Conservation (phyloP, 2,329 filamentous ascomycete genomes). For the Cladophialophora exuberans region DNA sequence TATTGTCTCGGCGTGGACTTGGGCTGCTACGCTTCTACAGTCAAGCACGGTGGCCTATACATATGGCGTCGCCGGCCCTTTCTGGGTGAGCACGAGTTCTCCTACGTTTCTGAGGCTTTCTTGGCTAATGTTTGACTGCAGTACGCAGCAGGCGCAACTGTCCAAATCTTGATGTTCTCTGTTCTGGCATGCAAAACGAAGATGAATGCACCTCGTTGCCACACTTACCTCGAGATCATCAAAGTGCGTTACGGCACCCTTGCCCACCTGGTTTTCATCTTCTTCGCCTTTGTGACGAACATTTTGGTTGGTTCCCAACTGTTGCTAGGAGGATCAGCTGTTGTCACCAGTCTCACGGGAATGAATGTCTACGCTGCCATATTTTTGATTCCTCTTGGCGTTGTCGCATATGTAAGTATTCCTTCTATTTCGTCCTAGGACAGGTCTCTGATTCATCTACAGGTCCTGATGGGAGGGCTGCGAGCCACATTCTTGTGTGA, state of each 20-base stretch:
- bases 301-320: constrained; percentile 72
- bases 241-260: constrained; percentile 73
- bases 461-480: constrained; percentile 55
- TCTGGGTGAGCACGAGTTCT: constrained; percentile 46
- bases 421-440: neutral
- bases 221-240: constrained; percentile 77
- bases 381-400: constrained; percentile 78
- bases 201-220: constrained; percentile 28
- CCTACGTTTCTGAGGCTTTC: neutral
- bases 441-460: neutral
- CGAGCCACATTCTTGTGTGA: constrained; percentile 76
- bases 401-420: constrained; percentile 68
- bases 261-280: constrained; percentile 79
- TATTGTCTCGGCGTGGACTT: constrained; percentile 82
- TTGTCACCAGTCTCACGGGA: constrained; percentile 65
- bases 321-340: constrained; percentile 49
- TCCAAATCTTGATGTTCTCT: constrained; percentile 85
- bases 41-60: constrained; percentile 77
- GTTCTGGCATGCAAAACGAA: constrained; percentile 63
- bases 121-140: constrained; percentile 58
- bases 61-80: constrained; percentile 70
- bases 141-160: constrained; percentile 73
- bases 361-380: constrained; percentile 80
- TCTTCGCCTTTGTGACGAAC: constrained; percentile 81
- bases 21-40: constrained; percentile 58